phyloP scores from a whole-genome alignment of 306 rosid genomes.

The Glycine tomentella region DNA sequence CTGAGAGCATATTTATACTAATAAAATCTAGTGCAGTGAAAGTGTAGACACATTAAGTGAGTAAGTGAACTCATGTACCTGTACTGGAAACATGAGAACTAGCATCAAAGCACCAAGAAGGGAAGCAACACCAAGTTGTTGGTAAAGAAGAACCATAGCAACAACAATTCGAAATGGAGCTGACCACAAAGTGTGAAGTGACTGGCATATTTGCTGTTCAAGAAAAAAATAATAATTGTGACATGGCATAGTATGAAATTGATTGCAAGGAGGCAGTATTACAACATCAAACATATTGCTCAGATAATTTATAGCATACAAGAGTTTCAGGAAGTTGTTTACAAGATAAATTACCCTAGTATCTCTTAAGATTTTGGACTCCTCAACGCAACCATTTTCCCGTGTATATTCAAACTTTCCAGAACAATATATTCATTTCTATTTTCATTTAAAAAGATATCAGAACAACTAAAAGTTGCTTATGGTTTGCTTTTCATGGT shows the following conservation, averaged over 20 bases:
- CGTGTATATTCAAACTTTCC: too few species aligned
- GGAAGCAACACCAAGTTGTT: conserved; percentile 90
- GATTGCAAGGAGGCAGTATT: conserved; percentile 25
- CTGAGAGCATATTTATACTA: too few species aligned
- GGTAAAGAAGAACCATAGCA: conserved; percentile 84
- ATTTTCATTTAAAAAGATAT: too few species aligned
- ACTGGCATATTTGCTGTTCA: conserved; percentile 80
- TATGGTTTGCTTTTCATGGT: too few species aligned
- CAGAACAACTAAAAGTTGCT: too few species aligned
- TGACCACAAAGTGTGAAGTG: conserved; percentile 91
- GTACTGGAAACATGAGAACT: conserved; percentile 75
- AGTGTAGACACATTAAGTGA: conserved; percentile 13
- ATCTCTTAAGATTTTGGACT: too few species aligned
- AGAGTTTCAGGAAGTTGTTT: conserved; percentile 4
- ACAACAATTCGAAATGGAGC: conserved; percentile 80
- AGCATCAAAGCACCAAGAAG: conserved; percentile 82
- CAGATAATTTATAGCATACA: conserved; percentile 18
- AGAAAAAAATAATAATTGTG: background rate
- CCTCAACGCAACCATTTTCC: too few species aligned
- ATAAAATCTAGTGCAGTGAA: background rate
- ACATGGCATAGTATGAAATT: background rate
- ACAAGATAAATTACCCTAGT: too few species aligned
- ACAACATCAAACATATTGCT: conserved; percentile 35
- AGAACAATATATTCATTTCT: too few species aligned
- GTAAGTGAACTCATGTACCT: conserved; percentile 55